Evolutionary conservation across 23 red algal genomes (phyloP).

Genomic region (Gracilaria vermiculophylla): DNA sequence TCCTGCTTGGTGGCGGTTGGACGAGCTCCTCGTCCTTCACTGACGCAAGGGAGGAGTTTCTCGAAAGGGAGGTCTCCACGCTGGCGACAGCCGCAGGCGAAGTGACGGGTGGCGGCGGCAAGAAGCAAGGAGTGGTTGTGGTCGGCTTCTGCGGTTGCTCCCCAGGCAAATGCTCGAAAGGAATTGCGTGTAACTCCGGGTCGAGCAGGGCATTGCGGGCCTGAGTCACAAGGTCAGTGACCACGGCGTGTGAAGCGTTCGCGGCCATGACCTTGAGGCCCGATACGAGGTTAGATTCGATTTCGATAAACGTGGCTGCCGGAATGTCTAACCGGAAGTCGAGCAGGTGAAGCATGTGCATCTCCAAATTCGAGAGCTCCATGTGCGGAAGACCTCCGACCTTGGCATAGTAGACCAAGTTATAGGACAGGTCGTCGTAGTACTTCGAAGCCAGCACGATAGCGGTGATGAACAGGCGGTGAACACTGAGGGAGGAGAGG

Average conservation of each 20-base stretch:
- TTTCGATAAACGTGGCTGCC: constrained; percentile 51
- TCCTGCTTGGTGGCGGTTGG: background rate
- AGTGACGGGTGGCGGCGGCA: background rate
- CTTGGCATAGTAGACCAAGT: constrained; percentile 87
- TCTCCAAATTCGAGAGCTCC: constrained; percentile 84
- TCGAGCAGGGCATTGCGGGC: background rate
- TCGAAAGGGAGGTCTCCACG: constrained; percentile 16
- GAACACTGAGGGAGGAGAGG: constrained; percentile 67
- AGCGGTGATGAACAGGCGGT: constrained; percentile 87
- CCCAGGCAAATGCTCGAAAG: background rate
- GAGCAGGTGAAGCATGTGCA: constrained; percentile 74
- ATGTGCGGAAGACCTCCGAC: constrained; percentile 74
- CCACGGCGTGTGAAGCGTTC: background rate
- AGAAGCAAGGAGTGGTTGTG: background rate
- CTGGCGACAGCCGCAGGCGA: background rate
- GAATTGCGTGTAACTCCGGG: background rate
- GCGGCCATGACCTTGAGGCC: background rate
- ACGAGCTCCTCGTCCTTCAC: background rate
- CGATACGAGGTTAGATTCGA: constrained; percentile 40
- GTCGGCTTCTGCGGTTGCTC: background rate
- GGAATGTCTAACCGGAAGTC: constrained; percentile 74
- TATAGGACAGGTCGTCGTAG: constrained; percentile 89
- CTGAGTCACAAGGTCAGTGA: background rate
- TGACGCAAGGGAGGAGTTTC: constrained; percentile 34
- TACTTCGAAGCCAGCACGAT: constrained; percentile 90